Base-by-base conservation (phyloP, 441 rosid species). In the Mallotus repandus region DNA sequence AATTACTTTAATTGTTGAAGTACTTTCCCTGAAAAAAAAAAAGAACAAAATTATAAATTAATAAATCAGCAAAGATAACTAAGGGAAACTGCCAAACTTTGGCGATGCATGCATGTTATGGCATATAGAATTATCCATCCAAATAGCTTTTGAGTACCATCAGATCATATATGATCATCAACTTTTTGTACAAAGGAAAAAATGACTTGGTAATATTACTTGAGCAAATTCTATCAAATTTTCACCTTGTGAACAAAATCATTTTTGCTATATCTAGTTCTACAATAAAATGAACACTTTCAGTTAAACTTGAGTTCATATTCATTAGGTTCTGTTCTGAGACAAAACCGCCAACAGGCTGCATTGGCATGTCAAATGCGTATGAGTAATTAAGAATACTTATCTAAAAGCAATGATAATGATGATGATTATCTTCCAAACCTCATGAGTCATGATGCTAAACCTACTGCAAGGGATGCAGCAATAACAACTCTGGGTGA, bases 21-120 rank as follows among this genome's bases (percentile, higher is more conserved):
- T 29, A 63, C 65, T 60, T 45, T 32, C 69, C 56, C 76, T 77
- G 80, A 7, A 43, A 53, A 54, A 63, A 59, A 22, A 59, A 15
- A 57, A 57, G 16, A 55, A 63, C 53, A 45, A 46, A 21, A 49
- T 38, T 12, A n/a, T 21, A 25, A 35, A 63, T 21, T 25, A 5
- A 4, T 12, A 50, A 19, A 53, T 41, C 57, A 48, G 14, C 21
- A 18, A 46, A n/a, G 18, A 41, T 18, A 21, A 18, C 18, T 25
- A 13, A 11, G 9, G 5, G 57, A 2, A 58, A 29, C 14, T 25
- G 16, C 46, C 59, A 2, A 45, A 13, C 10, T 46, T 22, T 16
- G n/a, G 4, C 9, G 19, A 43, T 43, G 52, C 21, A 55, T 46
- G 6, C 35, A 56, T 41, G 11, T 56, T 10, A 56, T 41, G 49